These are phyloP conservation scores for Effrenium voratum DNA, from an alignment of 73 alveolate species.

Conservation along the genomic window DNA sequence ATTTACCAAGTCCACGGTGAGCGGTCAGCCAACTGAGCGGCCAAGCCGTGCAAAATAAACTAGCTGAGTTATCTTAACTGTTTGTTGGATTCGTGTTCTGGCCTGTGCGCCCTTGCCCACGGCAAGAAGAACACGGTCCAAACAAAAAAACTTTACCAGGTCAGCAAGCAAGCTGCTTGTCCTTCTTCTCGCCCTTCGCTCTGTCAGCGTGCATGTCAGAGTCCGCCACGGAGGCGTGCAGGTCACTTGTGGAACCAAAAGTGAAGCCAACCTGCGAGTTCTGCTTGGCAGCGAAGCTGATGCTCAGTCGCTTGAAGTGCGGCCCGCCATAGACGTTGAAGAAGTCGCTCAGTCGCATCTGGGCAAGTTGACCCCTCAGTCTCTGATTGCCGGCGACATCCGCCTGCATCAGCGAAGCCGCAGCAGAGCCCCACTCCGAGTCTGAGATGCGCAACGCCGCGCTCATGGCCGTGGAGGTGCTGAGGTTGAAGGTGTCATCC, in stretches of 20 bases:
- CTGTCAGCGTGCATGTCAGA: background rate
- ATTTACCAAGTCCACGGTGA: too few relatives aligned
- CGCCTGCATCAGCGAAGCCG: slow-evolving; percentile 61
- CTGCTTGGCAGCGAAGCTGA: slow-evolving; percentile 74
- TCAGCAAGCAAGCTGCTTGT: too few relatives aligned
- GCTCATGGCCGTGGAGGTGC: slow-evolving; percentile 57
- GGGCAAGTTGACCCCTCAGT: slow-evolving; percentile 24
- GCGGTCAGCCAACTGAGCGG: too few relatives aligned
- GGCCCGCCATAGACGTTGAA: slow-evolving; percentile 66
- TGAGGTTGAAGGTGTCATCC: slow-evolving; percentile 36
- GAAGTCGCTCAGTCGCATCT: slow-evolving; percentile 70
- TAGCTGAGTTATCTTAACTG: too few relatives aligned
- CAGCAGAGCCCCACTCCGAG: slow-evolving; percentile 46
- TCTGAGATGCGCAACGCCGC: slow-evolving; percentile 60
- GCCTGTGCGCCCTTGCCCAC: background rate
- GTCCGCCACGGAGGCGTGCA: background rate
- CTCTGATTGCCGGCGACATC: slow-evolving; percentile 52
- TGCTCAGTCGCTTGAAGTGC: slow-evolving; percentile 69
- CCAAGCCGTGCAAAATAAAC: too few relatives aligned
- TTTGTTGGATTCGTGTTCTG: too few relatives aligned
- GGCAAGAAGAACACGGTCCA: background rate
- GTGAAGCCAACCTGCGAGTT: slow-evolving; percentile 44
- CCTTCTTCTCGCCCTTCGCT: background rate
- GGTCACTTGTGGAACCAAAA: slow-evolving; percentile 46
- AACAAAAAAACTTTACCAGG: background rate